Base-by-base conservation (phyloP, 1,284 basidiomycete species). In the Naganishia albida region DNA sequence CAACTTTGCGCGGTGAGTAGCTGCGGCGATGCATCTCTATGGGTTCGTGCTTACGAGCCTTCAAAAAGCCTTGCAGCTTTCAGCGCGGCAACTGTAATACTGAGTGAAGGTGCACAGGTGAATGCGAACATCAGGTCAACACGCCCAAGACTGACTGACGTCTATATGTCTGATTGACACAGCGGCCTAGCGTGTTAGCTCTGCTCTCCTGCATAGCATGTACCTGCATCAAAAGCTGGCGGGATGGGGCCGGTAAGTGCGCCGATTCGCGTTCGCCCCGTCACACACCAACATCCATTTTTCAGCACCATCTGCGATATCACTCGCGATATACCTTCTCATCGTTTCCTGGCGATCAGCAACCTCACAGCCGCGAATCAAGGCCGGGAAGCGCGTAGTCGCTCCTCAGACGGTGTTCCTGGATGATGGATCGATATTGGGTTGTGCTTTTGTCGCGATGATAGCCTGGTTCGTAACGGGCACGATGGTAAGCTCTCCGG, bases 271-370 rank as follows among this genome's bases (percentile, higher is more conserved):
- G 12, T n/a, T 18, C 25, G 25, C 18, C 7, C 6, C 4, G 10
- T 34, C 34, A 44, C 26, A 15, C 16, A 12, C 2, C 8, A 43
- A 18, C 10, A 18, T 42, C 1, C 44, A 7, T 12, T 34, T 25
- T 26, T 23, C 18, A 49, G 57, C 18, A 2, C 16, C 40, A 26
- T 60, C 57, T 26, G 46, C 57, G 23, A 39, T 40, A 40, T 50
- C 57, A 7, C 46, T 60, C 8, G 26, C 38, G 7, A 20, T 60
- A 48, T 60, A 60, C 20, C 34, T 60, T 2, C 6, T 49, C 20
- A 50, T 60, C 23, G 18, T 60, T 23, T 60, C 46, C 10, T 60
- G 57, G 57, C 57, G 57, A 25, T 60, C 57, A n/a, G 57, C 46
- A 12, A 60, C 57, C 13, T 60, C 57, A 34, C 57, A 60, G 16